Evolutionary conservation across 495 filamentous ascomycete species (phyloP).

Genomic region (Xylaria flabelliformis): DNA sequence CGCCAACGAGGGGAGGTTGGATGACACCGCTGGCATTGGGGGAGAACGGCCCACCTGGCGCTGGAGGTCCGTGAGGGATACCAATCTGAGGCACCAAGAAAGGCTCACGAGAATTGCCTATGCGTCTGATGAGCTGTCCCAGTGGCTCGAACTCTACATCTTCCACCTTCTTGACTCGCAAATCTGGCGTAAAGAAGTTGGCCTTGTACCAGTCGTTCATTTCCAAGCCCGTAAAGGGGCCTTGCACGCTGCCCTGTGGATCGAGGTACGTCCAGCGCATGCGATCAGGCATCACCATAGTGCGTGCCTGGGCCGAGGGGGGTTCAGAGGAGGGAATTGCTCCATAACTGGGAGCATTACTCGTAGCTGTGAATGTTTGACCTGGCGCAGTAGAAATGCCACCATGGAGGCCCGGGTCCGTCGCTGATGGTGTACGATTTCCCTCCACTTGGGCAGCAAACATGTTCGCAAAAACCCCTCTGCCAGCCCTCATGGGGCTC

Average conservation of each 20-base stretch:
- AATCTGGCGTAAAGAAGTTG: constrained; percentile 92
- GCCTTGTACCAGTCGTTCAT: constrained; percentile 99
- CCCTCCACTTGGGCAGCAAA: constrained; percentile 50
- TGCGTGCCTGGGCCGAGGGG: constrained; percentile 74
- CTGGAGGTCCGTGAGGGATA: constrained; percentile 80
- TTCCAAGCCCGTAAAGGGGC: constrained; percentile 93
- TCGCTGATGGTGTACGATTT: constrained; percentile 43
- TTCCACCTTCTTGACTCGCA: constrained; percentile 92
- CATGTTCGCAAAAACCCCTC: constrained; percentile 64
- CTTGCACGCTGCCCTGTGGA: constrained; percentile 88
- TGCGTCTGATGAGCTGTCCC: constrained; percentile 92
- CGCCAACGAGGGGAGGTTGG: constrained; percentile 92
- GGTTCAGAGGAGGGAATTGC: constrained; percentile 56
- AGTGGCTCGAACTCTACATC: constrained; percentile 93
- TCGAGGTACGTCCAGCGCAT: constrained; percentile 99
- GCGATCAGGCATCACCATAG: constrained; percentile 99
- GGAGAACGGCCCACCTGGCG: constrained; percentile 55
- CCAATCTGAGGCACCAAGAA: constrained; percentile 98
- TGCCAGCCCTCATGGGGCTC: constrained; percentile 64
- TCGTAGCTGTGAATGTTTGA: constrained; percentile 46
- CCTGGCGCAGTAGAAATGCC: constrained; percentile 43
- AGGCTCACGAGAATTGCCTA: constrained; percentile 95
- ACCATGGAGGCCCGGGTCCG: constrained; percentile 42
- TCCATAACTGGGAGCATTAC: constrained; percentile 34
- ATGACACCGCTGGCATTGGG: constrained; percentile 63